Base-by-base conservation (phyloP, 73 alveolate species). In the Durusdinium trenchii region DNA sequence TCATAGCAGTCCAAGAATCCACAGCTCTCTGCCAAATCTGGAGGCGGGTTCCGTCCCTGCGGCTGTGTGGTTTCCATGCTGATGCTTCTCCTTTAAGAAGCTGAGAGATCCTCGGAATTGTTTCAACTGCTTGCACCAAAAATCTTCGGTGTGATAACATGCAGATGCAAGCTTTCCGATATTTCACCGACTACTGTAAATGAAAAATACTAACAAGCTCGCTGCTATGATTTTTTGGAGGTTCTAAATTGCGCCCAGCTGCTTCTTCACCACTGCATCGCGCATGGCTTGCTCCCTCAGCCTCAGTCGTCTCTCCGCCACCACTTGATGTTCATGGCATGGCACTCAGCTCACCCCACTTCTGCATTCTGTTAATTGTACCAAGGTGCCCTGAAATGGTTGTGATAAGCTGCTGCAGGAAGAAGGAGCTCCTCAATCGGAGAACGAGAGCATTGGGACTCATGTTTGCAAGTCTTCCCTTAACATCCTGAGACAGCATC, bases 341-440 rank as follows among this genome's bases (percentile, higher is more conserved):
- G 1, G 18, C 81, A 0, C 42, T 26, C 81, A 3, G 9, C n/a
- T 18, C 35, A 16, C 46, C 9, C 3, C 45, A 26, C 46, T 67
- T 35, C 81, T 30, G 18, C 81, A 43, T 26, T 60, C 73, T 67
- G 81, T 30, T 5, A 67, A 36, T 43, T 26, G 81, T 67, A 38
- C 94, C 96, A n/a, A 47, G 64, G 71, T 28, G 38, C 96, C 28
- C 78, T 36, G 96, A 89, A 45, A 89, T 67, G 67, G 54, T 62
- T 69, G 36, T 89, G 73, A 89, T 71, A 43, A 89, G 96, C 86
- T 62, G 73, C 86, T 89, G 96, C 30, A 89, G 69, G 61, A 89
- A 89, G 75, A 62, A 69, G n/a, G 96, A 89, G 85, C 47, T 69
- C 96, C 96, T 89, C 30, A 47, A 45, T 42, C 30, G 50, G 2